Percentiles rank a stretch among this genome's conserved stretches.
phyloP scores from a whole-genome alignment of 2,329 filamentous ascomycete species.

The Fusarium coffeatum region DNA sequence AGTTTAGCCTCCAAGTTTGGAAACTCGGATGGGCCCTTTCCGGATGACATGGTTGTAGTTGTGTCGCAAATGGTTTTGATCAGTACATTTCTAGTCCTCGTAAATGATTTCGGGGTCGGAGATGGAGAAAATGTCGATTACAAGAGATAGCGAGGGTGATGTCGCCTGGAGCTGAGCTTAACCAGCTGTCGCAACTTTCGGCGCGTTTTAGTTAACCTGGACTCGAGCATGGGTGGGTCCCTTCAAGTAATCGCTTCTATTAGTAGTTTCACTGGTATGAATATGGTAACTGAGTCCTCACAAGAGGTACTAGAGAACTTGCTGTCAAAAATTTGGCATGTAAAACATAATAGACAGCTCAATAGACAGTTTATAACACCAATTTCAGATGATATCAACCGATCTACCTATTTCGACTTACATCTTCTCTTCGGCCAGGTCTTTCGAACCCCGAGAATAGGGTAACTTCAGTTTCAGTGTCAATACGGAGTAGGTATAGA shows the following conservation, averaged over 20 bases:
- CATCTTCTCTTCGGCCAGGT: neutral
- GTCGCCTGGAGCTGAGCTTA: conserved; percentile 18
- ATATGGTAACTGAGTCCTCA: neutral
- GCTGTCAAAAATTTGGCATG: neutral
- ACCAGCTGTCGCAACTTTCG: conserved; percentile 2
- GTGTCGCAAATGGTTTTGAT: neutral
- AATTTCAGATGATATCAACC: neutral
- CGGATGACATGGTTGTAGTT: conserved; percentile 57
- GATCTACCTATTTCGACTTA: neutral
- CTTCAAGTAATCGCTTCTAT: neutral
- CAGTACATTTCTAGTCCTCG: conserved; percentile 26
- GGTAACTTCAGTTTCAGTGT: neutral
- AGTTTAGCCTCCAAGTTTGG: conserved; percentile 82
- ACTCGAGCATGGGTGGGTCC: conserved; percentile 8
- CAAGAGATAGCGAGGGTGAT: neutral
- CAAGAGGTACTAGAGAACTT: neutral
- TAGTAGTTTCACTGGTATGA: neutral
- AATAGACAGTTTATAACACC: neutral
- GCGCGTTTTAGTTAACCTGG: conserved; percentile 7
- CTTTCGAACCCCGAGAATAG: neutral
- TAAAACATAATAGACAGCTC: neutral
- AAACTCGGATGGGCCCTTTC: conserved; percentile 67
- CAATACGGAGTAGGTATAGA: neutral
- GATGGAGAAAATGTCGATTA: neutral
- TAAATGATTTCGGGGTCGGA: neutral